Evolutionary conservation across 345 rosid genomes (phyloP), one percentile per base, ranked within the genome.

Genomic region (Euphorbia peplus): DNA sequence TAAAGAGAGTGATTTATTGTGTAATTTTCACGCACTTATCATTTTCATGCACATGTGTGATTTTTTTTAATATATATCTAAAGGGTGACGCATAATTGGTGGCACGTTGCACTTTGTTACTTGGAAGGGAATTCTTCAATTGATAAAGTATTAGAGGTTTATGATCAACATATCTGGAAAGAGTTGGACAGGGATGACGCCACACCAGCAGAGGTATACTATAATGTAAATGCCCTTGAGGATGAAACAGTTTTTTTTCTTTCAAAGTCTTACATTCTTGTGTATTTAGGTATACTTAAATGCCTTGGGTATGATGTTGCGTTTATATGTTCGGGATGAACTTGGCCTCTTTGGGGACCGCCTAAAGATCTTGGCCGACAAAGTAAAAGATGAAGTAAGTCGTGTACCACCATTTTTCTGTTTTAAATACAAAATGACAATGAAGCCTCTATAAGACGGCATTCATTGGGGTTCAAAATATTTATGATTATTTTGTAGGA

Each of bases 51-150:
- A 6, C 24, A 8, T 22, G 14, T 35, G 16, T 24, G 65, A 42
- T 10, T 61, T 58, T 10, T 47, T 61, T 60, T 62, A 58, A 10
- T 47, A 53, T 52, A 18, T 61, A 61, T 50, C 28, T 30, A 44
- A 61, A 93, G 98, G 90, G 77, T 80, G 55, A 93, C 97, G 30
- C 97, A 93, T 82, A 88, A 93, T 75, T 93, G 98, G 98, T 93
- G 98, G 98, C 98, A 91, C 60, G 81, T 89, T 60, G 93, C 97
- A 42, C 90, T 93, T 55, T 93, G 97, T 83, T 93, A 87, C 84
- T 70, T 93, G 82, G 98, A 91, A 87, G 96, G 96, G 73, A 84
- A 89, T 77, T 78, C 90, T 74, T 79, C 89, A 15, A 78, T 87
- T 21, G 71, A 68, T 56, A 87, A 82, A 74, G 82, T 89, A 44